Evolutionary conservation across 2,329 filamentous ascomycete species (phyloP), one percentile per base, ranked within the genome.

Genomic region (Cercospora sesami): DNA sequence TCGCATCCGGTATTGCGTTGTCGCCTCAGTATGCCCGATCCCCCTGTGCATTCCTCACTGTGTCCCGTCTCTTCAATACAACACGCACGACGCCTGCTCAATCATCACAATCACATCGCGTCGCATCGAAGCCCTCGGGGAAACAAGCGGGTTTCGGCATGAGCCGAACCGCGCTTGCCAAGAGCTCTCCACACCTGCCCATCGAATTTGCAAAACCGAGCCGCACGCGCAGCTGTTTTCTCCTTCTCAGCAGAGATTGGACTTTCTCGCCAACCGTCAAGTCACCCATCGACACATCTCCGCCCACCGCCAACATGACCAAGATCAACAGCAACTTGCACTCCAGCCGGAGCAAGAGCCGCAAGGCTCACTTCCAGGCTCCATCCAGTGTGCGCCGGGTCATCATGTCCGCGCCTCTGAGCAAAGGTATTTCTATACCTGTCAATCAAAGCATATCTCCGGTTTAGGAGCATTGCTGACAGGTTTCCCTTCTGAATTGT

Each of bases 321-420:
- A 92, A 91, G 84, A 85, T 91, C 81, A 89, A 87, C 85, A 81
- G 80, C 79, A 80, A 82, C 79, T 80, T 93, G 80, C 83, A 87
- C 83, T 92, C 92, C 84, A 97, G 93, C 81, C 90, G 94, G 86
- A 91, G 94, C 87, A 99, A 99, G 93, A 95, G 93, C 86, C 93
- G 95, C 85, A 97, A 97, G 89, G 92, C 93, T 82, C 94, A 99
- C 89, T 99, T 96, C 90, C 86, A 88, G 83, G 95, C 95, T 77
- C 93, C 94, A 78, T 97, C 94, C 83, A 93, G 91, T 86, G 88
- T 92, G 82, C 94, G 95, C 85, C 93, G 95, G 82, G 88, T 90
- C 79, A 97, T 97, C 87, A 97, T 99, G 94, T 94, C 91, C 86
- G 94, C 95, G 77, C 91, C 92, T 79, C 89, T 97, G 77, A 91